These are phyloP conservation scores for Ascoidea rubescens DNA, from an alignment of 805 yeast genomes.

Conservation along the genomic window DNA sequence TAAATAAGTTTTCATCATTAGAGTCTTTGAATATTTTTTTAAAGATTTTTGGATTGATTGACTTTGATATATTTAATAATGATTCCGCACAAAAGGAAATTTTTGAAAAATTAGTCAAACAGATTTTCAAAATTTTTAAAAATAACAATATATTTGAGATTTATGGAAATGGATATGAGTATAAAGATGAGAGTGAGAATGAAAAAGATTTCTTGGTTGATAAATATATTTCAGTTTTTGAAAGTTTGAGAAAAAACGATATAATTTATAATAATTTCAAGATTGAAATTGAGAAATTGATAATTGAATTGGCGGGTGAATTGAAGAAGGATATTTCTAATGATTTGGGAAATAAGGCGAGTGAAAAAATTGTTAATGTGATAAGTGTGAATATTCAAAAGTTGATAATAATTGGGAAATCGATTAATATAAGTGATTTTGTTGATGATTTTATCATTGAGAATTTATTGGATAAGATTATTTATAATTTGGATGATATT, in stretches of 20 bases:
- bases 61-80: conserved; percentile 4
- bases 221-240: conserved; percentile 4
- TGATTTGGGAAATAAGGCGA: not conserved
- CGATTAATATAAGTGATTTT: conserved; percentile 13
- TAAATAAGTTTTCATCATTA: conserved; percentile 2
- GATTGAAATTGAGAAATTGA: conserved; percentile 9
- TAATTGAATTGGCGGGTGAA: conserved; percentile 9
- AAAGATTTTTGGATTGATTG: conserved; percentile 5
- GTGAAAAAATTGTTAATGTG: not conserved
- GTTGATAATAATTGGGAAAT: conserved; percentile 9
- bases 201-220: conserved; percentile 3
- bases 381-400: conserved; percentile 9
- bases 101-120: conserved; percentile 10
- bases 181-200: conserved; percentile 11
- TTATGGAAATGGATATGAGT: not conserved
- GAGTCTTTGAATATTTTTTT: conserved; percentile 6
- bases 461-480: conserved; percentile 8
- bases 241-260: conserved; percentile 16
- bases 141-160: conserved; percentile 5
- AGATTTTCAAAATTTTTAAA: conserved; percentile 16
- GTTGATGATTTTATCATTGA: conserved; percentile 11
- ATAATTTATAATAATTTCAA: conserved; percentile 16
- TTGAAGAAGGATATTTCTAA: conserved; percentile 5
- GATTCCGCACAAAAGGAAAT: conserved; percentile 9
- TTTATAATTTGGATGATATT: conserved; percentile 8